Evolutionary conservation across 306 rosid species (phyloP), one percentile per base, ranked within the genome.

Genomic region (Glycine latifolia): DNA sequence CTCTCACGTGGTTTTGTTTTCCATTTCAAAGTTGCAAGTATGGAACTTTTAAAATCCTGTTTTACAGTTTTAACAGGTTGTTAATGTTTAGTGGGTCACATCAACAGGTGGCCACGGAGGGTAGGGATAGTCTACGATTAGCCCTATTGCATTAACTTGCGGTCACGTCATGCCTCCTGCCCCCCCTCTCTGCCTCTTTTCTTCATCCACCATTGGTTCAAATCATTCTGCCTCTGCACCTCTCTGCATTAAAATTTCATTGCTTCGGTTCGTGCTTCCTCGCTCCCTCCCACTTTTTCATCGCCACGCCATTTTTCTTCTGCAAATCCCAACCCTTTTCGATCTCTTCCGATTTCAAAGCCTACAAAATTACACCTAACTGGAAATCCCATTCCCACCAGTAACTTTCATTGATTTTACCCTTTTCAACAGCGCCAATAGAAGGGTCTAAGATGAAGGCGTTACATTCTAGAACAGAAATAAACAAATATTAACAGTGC

Each of bases 81-180:
- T 87, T 87, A 75, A 84, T 81, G 86, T 62, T 2, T 67, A 84
- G 88, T 87, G 90, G 88, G 90, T 87, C 90, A 87, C 90, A 87
- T 87, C 90, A 87, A 70, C 90, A 87, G 90, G 88, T 84, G 88
- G 82, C 83, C 66, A 74, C 17, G 86, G 66, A 75, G 81, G 56
- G 86, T 79, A 73, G 73, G 86, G 80, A 87, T 81, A 82, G 83
- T 78, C 88, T 84, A 81, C 75, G 31, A 46, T 52, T 81, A 84
- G 80, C 68, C 86, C 82, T 63, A 60, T 31, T 79, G 20, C 75
- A 78, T 84, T 81, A 54, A 78, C 82, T 87, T 87, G 82, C 78
- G 67, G 83, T 87, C 90, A 84, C 86, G 84, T 87, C 90, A 84
- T 44, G 13, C 20, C 56, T 37, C 39, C 26, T 20, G 26, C n/a